A percentile compares a stretch with the other conserved stretches of the same genome.
Conservation (phyloP, 208 protist genomes). For the Vickermania spadyakhi region DNA sequence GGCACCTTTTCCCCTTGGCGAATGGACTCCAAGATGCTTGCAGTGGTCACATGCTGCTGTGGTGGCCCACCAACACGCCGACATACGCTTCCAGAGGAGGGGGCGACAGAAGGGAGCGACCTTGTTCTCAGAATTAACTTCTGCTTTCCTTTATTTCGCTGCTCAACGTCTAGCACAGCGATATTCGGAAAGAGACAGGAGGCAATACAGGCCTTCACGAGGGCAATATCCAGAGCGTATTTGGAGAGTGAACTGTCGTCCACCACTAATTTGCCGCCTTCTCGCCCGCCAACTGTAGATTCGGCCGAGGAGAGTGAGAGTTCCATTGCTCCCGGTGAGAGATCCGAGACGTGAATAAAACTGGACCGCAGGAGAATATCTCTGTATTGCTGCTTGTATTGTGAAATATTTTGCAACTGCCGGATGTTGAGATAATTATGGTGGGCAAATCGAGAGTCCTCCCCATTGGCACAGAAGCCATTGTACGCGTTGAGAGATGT, state of each 20-base stretch:
- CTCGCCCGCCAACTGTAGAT: not conserved
- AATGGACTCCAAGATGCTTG: not conserved
- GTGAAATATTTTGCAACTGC: slow-evolving; percentile 66
- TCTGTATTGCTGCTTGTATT: slow-evolving; percentile 80
- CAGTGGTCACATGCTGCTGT: slow-evolving; percentile 12
- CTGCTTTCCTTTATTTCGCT: slow-evolving; percentile 8
- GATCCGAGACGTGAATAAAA: slow-evolving; percentile 16
- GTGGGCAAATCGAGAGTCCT: slow-evolving; percentile 25
- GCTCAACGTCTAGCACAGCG: slow-evolving; percentile 51
- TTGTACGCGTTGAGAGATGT: slow-evolving; percentile 84
- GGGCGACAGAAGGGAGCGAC: slow-evolving; percentile 33
- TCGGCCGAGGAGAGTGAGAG: not conserved
- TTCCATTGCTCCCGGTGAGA: slow-evolving; percentile 6
- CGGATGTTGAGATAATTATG: slow-evolving; percentile 40
- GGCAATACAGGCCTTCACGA: slow-evolving; percentile 84
- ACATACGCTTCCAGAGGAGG: slow-evolving; percentile 72
- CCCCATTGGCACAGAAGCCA: slow-evolving; percentile 40
- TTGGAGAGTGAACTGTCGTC: slow-evolving; percentile 52
- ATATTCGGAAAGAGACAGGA: slow-evolving; percentile 76
- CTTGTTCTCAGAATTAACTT: slow-evolving; percentile 54
- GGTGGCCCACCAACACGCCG: slow-evolving; percentile 37
- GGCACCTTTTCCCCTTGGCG: slow-evolving; percentile 9
- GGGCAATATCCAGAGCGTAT: slow-evolving; percentile 45
- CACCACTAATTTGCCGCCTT: slow-evolving; percentile 26
- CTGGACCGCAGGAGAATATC: slow-evolving; percentile 63